A percentile compares a stretch with the other conserved stretches of the same genome.
Conservation (phyloP, 108 stramenopile species). For the Nitzschia sp. region DNA sequence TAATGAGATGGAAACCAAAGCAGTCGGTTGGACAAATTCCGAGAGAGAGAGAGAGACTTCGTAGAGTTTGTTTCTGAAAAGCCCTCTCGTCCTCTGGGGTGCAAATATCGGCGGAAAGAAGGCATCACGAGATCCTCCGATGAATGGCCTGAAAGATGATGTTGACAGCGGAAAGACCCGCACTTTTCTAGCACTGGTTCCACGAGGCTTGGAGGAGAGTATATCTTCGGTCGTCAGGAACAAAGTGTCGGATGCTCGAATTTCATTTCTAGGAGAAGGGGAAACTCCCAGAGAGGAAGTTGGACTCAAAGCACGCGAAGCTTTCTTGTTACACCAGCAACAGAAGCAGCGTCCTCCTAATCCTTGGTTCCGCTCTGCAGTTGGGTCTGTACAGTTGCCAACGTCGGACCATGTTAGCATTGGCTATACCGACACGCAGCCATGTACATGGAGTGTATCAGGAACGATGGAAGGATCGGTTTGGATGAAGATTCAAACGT, state of each 20-base stretch:
- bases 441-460: constrained; percentile 16
- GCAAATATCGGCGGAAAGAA: too few species aligned
- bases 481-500: constrained; percentile 27
- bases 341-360: neutral
- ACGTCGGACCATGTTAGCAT: constrained; percentile 19
- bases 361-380: constrained; percentile 14
- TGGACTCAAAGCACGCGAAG: neutral
- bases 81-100: too few species aligned
- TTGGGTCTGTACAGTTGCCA: constrained; percentile 21
- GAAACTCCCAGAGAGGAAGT: neutral
- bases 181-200: constrained; percentile 13
- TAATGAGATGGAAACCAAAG: too few species aligned
- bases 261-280: constrained; percentile 1
- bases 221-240: neutral
- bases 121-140: too few species aligned
- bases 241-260: neutral
- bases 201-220: neutral
- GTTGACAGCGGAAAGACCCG: neutral
- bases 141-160: too few species aligned
- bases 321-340: neutral
- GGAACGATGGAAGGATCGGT: constrained; percentile 28
- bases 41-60: too few species aligned
- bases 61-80: too few species aligned
- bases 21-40: too few species aligned
- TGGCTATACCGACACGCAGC: constrained; percentile 7